Conservation (phyloP, 208 protist genomes). For the Zelonia costaricensis region DNA sequence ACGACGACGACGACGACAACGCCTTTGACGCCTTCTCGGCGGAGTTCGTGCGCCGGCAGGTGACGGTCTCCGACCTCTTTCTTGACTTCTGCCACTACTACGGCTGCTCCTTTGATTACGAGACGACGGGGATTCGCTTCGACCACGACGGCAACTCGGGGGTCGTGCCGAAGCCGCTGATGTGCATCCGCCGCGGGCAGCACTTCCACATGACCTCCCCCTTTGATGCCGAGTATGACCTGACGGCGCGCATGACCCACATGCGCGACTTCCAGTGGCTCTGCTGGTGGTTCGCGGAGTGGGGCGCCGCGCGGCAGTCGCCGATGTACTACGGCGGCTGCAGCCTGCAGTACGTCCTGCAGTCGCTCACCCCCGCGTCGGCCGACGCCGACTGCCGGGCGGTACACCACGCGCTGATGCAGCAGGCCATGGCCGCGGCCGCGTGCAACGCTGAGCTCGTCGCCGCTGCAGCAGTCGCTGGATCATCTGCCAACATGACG, state of each 20-base stretch:
- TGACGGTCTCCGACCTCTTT: slow-evolving; percentile 56
- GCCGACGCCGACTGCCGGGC: slow-evolving; percentile 51
- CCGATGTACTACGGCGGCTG: slow-evolving; percentile 41
- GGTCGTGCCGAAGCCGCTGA: slow-evolving; percentile 68
- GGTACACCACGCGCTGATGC: slow-evolving; percentile 48
- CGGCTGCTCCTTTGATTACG: slow-evolving; percentile 83
- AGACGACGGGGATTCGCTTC: slow-evolving; percentile 71
- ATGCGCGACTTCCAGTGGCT: slow-evolving; percentile 82
- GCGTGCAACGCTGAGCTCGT: no score
- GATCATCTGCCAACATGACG: no score
- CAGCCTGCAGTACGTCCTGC: slow-evolving; percentile 59
- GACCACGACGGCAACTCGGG: slow-evolving; percentile 46
- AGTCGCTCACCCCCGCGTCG: slow-evolving; percentile 65
- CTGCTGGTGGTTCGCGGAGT: slow-evolving; percentile 69
- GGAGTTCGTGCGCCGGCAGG: slow-evolving; percentile 45
- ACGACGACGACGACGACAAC: background rate
- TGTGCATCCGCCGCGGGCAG: slow-evolving; percentile 74
- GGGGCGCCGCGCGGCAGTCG: slow-evolving; percentile 36
- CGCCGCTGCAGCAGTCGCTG: no score
- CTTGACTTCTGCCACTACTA: slow-evolving; percentile 89
- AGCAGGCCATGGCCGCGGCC: slow-evolving; percentile 14
- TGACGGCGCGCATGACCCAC: slow-evolving; percentile 79
- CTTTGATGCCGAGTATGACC: slow-evolving; percentile 83
- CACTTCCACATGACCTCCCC: slow-evolving; percentile 85
- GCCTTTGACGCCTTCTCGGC: slow-evolving; percentile 22